Percentiles rank a stretch among this genome's conserved stretches.
phyloP scores from a whole-genome alignment of 768 basidiomycete species.

The Bullera alba region DNA sequence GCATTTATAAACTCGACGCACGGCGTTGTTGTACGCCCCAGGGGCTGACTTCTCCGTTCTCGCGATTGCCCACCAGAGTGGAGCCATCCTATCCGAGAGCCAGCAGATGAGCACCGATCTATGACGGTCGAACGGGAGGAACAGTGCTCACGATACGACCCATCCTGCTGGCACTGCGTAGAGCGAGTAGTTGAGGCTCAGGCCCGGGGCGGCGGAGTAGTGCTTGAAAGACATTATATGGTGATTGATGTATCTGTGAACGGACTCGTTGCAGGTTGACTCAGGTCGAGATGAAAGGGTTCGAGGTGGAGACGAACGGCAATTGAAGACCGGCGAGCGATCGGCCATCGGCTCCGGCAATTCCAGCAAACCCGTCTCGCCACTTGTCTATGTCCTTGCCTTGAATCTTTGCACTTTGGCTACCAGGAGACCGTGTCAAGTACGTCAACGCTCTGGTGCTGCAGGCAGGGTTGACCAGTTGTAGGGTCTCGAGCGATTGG shows the following conservation, averaged over 20 bases:
- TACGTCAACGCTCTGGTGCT: too few relatives aligned
- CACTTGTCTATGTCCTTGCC: too few relatives aligned
- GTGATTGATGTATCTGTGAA: background rate
- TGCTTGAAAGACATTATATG: slow-evolving; percentile 14
- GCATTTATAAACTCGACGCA: slow-evolving; percentile 2
- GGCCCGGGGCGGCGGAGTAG: slow-evolving; percentile 17
- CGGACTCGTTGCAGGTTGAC: too few relatives aligned
- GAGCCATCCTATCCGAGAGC: slow-evolving; percentile 15
- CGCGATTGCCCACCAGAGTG: slow-evolving; percentile 25
- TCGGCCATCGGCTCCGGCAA: too few relatives aligned
- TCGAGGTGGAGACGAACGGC: too few relatives aligned
- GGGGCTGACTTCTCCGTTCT: slow-evolving; percentile 1
- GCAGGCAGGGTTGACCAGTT: too few relatives aligned
- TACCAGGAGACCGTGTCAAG: too few relatives aligned
- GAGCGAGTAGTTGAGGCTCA: slow-evolving; percentile 29
- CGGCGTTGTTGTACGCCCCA: slow-evolving; percentile 12
- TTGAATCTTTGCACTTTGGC: too few relatives aligned
- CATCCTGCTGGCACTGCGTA: slow-evolving; percentile 33
- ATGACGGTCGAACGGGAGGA: background rate
- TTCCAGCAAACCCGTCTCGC: too few relatives aligned
- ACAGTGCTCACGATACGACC: slow-evolving; percentile 20
- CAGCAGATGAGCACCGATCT: background rate
- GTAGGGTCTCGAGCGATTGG: too few relatives aligned
- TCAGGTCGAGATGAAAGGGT: too few relatives aligned
- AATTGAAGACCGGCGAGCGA: too few relatives aligned